phyloP scores from a whole-genome alignment of 2,329 filamentous ascomycete genomes.

The Trichophyton mentagrophytes region DNA sequence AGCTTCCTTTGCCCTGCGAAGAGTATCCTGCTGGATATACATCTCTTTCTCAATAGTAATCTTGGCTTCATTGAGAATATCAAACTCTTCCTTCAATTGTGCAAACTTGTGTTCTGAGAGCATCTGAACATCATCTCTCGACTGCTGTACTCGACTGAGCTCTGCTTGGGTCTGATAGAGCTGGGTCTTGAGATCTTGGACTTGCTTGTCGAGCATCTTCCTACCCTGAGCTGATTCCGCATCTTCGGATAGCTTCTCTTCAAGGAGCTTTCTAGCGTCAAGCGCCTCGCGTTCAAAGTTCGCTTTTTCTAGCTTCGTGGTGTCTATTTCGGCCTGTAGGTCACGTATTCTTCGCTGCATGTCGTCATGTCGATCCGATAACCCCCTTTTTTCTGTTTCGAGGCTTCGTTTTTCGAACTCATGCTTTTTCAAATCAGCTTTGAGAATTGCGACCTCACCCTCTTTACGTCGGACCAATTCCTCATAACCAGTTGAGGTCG shows the following conservation, averaged over 20 bases:
- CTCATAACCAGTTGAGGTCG: conserved; percentile 89
- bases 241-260: conserved; percentile 82
- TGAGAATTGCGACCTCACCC: conserved; percentile 75
- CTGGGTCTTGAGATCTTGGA: conserved; percentile 73
- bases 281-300: conserved; percentile 79
- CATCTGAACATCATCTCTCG: conserved; percentile 81
- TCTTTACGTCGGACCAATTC: conserved; percentile 88
- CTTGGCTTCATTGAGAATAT: conserved; percentile 81
- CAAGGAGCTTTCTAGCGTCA: conserved; percentile 73
- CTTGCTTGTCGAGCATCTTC: conserved; percentile 72
- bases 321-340: conserved; percentile 75
- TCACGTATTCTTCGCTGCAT: conserved; percentile 65
- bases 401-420: conserved; percentile 67
- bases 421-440: conserved; percentile 69
- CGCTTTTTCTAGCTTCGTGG: conserved; percentile 68
- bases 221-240: conserved; percentile 69
- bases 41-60: conserved; percentile 97
- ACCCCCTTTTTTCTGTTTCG: conserved; percentile 61
- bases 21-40: conserved; percentile 84
- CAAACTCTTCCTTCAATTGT: conserved; percentile 70
- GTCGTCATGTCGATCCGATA: conserved; percentile 66
- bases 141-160: conserved; percentile 81
- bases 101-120: conserved; percentile 80
- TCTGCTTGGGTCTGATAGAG: conserved; percentile 77
- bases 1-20: conserved; percentile 73